Evolutionary conservation across 352 stramenopile genomes (phyloP).

Genomic region (Globisporangium megalacanthum): DNA sequence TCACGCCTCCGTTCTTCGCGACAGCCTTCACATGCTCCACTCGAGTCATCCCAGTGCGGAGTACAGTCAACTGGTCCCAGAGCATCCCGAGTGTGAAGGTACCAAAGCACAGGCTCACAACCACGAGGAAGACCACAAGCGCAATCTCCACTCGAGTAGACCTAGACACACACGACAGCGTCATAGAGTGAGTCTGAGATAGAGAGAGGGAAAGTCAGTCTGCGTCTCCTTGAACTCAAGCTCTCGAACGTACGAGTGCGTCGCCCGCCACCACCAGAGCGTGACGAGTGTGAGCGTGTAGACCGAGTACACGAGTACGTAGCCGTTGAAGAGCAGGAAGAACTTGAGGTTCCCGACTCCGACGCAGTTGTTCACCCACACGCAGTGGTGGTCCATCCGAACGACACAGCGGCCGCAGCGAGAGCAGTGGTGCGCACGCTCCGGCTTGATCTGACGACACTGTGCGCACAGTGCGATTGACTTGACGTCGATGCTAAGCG

Average conservation of each 20-base stretch:
- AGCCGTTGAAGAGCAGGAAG: conserved; percentile 87
- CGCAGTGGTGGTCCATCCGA: conserved; percentile 99
- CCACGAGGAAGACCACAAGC: conserved; percentile 62
- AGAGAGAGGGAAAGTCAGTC: too few species aligned
- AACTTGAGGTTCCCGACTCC: conserved; percentile 99
- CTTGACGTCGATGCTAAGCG: conserved; percentile 66
- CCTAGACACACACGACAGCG: neutral
- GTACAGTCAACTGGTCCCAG: conserved; percentile 97
- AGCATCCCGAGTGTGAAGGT: conserved; percentile 99
- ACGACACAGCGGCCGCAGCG: conserved; percentile 95
- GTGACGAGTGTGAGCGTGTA: conserved; percentile 93
- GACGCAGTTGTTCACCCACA: conserved; percentile 99
- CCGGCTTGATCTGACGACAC: conserved; percentile 96
- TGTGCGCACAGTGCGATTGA: conserved; percentile 78
- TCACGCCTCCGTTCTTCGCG: conserved; percentile 21
- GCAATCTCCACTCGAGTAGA: neutral
- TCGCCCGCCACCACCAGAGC: conserved; percentile 87
- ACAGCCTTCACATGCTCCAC: conserved; percentile 34
- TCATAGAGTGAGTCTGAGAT: neutral
- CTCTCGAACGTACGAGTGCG: conserved; percentile 11
- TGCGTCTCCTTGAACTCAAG: too few species aligned
- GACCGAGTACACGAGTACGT: conserved; percentile 90
- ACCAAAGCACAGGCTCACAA: conserved; percentile 49
- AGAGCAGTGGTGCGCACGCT: conserved; percentile 94
- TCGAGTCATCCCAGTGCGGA: conserved; percentile 93